Evolutionary conservation across 345 rosid genomes (phyloP).

Genomic region (Hibiscus trionum): DNA sequence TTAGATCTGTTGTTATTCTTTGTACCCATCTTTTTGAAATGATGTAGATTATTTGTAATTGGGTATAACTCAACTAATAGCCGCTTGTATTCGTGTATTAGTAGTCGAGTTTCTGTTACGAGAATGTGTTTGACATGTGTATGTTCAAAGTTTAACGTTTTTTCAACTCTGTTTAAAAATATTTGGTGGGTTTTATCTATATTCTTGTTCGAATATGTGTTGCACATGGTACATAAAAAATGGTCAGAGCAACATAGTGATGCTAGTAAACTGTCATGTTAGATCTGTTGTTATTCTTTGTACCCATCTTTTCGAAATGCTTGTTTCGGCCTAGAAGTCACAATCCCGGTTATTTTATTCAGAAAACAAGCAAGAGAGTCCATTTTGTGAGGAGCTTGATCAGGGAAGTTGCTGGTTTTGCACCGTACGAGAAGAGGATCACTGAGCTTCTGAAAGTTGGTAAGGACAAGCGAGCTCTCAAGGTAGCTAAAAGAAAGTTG

Average conservation of each 20-base stretch:
- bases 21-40: too few relatives aligned
- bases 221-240: too few relatives aligned
- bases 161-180: too few relatives aligned
- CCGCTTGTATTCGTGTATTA: too few relatives aligned
- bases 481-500: constrained; percentile 81
- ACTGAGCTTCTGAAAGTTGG: constrained; percentile 85
- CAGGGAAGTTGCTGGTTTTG: constrained; percentile 90
- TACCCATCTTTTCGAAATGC: background rate
- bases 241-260: background rate
- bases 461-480: constrained; percentile 84
- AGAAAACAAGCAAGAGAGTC: constrained; percentile 89
- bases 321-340: background rate
- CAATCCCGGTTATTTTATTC: background rate
- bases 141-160: background rate
- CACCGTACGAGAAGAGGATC: constrained; percentile 86
- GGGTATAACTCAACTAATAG: background rate
- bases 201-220: background rate
- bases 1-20: too few relatives aligned
- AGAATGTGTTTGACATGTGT: background rate
- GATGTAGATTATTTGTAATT: background rate
- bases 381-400: constrained; percentile 62
- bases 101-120: too few relatives aligned
- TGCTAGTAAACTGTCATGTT: background rate
- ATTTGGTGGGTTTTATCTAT: background rate
- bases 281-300: background rate